Conservation (phyloP, 1,284 basidiomycete species). For the Marasmius fiardii region DNA sequence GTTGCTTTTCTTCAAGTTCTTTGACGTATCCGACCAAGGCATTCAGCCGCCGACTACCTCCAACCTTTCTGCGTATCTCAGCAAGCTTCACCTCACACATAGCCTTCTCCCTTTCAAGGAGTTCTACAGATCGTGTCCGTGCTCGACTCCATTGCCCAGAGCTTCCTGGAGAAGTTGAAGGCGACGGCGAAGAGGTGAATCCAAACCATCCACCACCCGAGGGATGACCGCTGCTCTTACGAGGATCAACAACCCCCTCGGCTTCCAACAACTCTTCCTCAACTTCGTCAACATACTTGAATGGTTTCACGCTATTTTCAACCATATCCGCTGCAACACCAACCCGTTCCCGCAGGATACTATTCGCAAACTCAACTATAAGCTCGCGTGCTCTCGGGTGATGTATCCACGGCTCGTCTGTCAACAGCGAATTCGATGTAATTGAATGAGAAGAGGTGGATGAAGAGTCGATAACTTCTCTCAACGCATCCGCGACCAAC, state of each 20-base stretch:
- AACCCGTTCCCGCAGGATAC: constrained; percentile 89
- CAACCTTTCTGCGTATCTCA: constrained; percentile 85
- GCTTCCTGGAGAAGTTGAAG: not conserved
- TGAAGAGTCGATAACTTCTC: constrained; percentile 74
- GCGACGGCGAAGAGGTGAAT: not conserved
- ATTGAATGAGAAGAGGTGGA: not conserved
- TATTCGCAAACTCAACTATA: constrained; percentile 88
- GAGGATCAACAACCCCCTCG: not conserved
- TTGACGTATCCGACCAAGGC: constrained; percentile 82
- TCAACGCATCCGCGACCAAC: constrained; percentile 93
- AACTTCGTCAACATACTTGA: constrained; percentile 95
- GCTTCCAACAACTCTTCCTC: constrained; percentile 25
- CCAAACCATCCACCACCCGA: not conserved
- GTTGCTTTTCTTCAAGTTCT: constrained; percentile 71
- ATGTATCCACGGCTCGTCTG: constrained; percentile 88
- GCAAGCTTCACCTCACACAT: constrained; percentile 87
- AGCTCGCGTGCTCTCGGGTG: constrained; percentile 88
- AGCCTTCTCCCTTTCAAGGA: constrained; percentile 81
- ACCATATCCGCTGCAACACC: constrained; percentile 96
- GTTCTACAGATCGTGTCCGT: constrained; percentile 66
- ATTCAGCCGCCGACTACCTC: constrained; percentile 78
- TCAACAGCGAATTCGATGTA: constrained; percentile 56
- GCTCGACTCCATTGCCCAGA: constrained; percentile 84
- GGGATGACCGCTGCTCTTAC: not conserved
- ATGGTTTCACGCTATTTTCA: constrained; percentile 99